Evolutionary conservation across 129 eudicot genomes (phyloP).

Genomic region (Scalesia atractyloides): DNA sequence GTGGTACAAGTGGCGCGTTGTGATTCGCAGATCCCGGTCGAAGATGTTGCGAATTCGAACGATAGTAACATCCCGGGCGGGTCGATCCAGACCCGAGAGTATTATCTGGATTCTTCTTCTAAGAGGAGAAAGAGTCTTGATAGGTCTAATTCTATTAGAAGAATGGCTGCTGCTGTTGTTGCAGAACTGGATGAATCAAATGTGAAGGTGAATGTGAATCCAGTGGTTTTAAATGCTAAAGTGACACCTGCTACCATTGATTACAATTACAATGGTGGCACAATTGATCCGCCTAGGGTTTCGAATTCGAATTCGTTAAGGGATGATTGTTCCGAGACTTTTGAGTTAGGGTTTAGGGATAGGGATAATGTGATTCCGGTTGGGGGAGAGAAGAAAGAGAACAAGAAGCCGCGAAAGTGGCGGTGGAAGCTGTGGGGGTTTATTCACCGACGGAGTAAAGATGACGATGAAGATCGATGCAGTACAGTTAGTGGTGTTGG

Average conservation of each 20-base stretch:
- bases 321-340: constrained; percentile 72
- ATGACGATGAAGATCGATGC: constrained; percentile 60
- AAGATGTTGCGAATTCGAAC: constrained; percentile 22
- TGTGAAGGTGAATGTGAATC: constrained; percentile 1
- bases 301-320: constrained; percentile 54
- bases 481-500: constrained; percentile 77
- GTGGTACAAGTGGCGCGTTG: constrained; percentile 47
- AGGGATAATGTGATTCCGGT: constrained; percentile 43
- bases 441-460: constrained; percentile 55
- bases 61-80: constrained; percentile 74
- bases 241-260: constrained; percentile 57
- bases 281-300: constrained; percentile 45
- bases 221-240: constrained; percentile 47
- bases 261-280: constrained; percentile 32
- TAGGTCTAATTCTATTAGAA: constrained; percentile 75
- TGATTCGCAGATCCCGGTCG: constrained; percentile 77
- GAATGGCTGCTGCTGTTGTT: constrained; percentile 82
- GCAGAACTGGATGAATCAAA: constrained; percentile 78
- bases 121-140: constrained; percentile 85
- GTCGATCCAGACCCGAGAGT: constrained; percentile 74
- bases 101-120: constrained; percentile 81
- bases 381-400: constrained; percentile 44
- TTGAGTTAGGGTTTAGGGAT: constrained; percentile 59
- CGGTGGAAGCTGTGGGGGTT: constrained; percentile 87
- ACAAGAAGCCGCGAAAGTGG: constrained; percentile 53